These are phyloP conservation scores for Sarocladium brachiariae DNA, from an alignment of 2,329 filamentous ascomycete species.

Conservation along the genomic window DNA sequence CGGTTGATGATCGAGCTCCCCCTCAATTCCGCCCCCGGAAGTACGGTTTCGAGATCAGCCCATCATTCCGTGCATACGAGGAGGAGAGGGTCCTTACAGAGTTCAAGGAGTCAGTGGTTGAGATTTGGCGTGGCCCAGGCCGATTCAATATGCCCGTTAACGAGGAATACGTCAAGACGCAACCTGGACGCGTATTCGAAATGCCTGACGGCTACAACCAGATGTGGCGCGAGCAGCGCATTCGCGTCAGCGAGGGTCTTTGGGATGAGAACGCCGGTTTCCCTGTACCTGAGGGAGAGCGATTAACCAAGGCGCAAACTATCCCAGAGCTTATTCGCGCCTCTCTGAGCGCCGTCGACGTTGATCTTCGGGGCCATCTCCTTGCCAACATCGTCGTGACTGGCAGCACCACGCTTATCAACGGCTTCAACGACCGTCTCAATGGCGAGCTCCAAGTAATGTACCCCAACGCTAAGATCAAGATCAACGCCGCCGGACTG, in stretches of 20 bases:
- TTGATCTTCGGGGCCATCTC: conserved; percentile 77
- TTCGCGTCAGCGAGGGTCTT: conserved; percentile 77
- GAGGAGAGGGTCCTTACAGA: conserved; percentile 91
- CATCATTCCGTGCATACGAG: conserved; percentile 74
- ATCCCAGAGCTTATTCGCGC: conserved; percentile 76
- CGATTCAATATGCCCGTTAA: conserved; percentile 60
- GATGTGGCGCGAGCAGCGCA: conserved; percentile 85
- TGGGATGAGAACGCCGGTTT: conserved; percentile 81
- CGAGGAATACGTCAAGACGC: conserved; percentile 65
- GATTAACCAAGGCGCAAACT: conserved; percentile 65
- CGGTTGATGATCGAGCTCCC: conserved; percentile 79
- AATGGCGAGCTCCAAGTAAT: conserved; percentile 74
- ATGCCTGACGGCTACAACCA: conserved; percentile 97
- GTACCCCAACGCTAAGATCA: conserved; percentile 80
- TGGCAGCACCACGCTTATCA: conserved; percentile 77
- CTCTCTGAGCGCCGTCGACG: conserved; percentile 73
- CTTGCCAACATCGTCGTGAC: conserved; percentile 90
- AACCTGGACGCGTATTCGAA: conserved; percentile 84
- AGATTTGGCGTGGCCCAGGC: conserved; percentile 81
- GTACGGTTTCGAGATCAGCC: conserved; percentile 54
- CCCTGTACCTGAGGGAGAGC: conserved; percentile 34
- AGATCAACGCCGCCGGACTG: conserved; percentile 80
- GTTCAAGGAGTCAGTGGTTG: conserved; percentile 96
- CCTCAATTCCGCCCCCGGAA: conserved; percentile 68
- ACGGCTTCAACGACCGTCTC: conserved; percentile 86